Base-by-base conservation (phyloP, 805 yeast species). In the Hanseniaspora vineae region DNA sequence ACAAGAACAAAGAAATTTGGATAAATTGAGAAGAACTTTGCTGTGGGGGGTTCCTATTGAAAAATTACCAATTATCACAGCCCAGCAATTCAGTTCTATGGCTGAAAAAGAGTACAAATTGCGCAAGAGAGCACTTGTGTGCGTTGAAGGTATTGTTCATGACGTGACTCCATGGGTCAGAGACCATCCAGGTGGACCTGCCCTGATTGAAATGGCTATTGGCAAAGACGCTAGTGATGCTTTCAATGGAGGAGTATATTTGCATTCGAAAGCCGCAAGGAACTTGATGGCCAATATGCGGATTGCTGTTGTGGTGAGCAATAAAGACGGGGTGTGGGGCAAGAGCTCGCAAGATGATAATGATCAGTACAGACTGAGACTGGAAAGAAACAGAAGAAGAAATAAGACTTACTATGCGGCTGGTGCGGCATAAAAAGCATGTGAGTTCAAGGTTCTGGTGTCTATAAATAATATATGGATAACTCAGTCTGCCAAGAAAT, bases 31-130 rank as follows among this genome's bases (percentile, higher is more conserved):
- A 53, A 71, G 86, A 12, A 78, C 80, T 53, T 72, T 89, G 50
- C 84, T 85, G 67, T 89, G 97, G 97, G 97, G 97, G 18, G 84
- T 89, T 1, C 95, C 96, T 3, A 81, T 90, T 47, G 90, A 88
- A 53, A 81, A 80, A 61, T 70, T 89, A 14, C 97, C 97, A 0
- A 74, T 80, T 31, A 61, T 77, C 53, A 75, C 77, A 48, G 72
- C 72, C 44, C 77, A 73, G 44, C 79, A 75, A 52, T 77, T 76
- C 63, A 64, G 61, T 52, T 53, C 52, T 42, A 48, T 58, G 49
- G 66, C 68, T 2, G 54, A 54, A 29, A 71, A 63, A 44, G 71
- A 71, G 52, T 61, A 77, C 64, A 65, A 76, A 66, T 48, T 50
- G 19, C 50, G 55, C 18, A 62, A 69, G 59, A 62, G 79, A 44